A percentile compares a stretch with the other conserved stretches of the same genome.
Conservation (phyloP, 23 red algal genomes). For the Pyropia yezoensis region DNA sequence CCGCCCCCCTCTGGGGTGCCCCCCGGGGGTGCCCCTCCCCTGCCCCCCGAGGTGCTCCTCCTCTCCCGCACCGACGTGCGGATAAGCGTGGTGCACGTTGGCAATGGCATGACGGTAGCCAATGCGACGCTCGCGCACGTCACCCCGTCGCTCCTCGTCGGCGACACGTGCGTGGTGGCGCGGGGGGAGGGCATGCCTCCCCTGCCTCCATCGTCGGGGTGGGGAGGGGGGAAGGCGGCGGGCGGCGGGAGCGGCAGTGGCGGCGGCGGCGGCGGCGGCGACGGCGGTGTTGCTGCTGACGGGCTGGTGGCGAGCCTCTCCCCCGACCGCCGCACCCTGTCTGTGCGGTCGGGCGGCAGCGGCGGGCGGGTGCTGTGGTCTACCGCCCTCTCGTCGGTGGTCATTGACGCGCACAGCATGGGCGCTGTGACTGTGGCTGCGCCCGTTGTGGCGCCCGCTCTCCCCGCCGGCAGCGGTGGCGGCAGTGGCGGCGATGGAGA, state of each 20-base stretch:
- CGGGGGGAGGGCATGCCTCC: too few species aligned
- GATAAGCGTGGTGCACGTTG: conserved; percentile 37
- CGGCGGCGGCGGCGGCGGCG: conserved; percentile 15
- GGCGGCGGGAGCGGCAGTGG: conserved; percentile 1
- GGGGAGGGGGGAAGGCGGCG: neutral
- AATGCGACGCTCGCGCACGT: conserved; percentile 55
- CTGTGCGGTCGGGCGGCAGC: neutral
- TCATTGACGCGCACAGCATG: conserved; percentile 56
- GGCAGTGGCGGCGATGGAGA: neutral
- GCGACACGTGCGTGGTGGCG: conserved; percentile 20
- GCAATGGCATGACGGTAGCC: conserved; percentile 25
- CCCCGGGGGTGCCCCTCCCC: conserved; percentile 10
- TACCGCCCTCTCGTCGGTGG: conserved; percentile 1
- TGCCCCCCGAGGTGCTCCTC: conserved; percentile 32
- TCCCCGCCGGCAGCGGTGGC: neutral
- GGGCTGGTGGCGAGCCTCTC: neutral
- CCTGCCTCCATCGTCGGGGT: neutral
- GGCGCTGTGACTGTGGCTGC: conserved; percentile 24
- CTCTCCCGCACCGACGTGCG: conserved; percentile 33
- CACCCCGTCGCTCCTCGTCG: conserved; percentile 28
- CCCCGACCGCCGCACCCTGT: conserved; percentile 31
- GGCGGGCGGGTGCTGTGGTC: conserved; percentile 43
- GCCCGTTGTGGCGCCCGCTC: neutral
- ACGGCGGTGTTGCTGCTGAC: neutral
- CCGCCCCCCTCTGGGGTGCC: neutral